Percentiles rank a stretch among this genome's conserved stretches.
phyloP scores from a whole-genome alignment of 164 flowering plant species.

The grape (Vitis vinifera) region ASM3070453v1 NC_081820.1:26774501-26775000 shows the following conservation, averaged over 20 bases:
- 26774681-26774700: conserved; percentile 18
- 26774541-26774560: conserved; percentile 31
- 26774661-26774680: conserved; percentile 19
- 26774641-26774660: conserved; percentile 26
- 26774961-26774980: too few species aligned
- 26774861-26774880: too few species aligned
- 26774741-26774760: conserved; percentile 26
- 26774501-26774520: conserved; percentile 40
- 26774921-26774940: not conserved
- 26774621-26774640: conserved; percentile 28
- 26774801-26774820: conserved; percentile 32
- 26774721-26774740: conserved; percentile 22
- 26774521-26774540: conserved; percentile 40
- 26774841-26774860: conserved; percentile 1
- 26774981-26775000: too few species aligned
- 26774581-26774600: conserved; percentile 41
- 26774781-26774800: conserved; percentile 17
- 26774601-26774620: conserved; percentile 31
- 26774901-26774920: too few species aligned
- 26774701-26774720: conserved; percentile 19
- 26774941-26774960: not conserved
- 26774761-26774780: conserved; percentile 23
- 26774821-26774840: conserved; percentile 56
- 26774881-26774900: too few species aligned
- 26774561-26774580: conserved; percentile 39